Conservation (phyloP, 768 basidiomycete genomes). For the Lentinula raphanica region DNA sequence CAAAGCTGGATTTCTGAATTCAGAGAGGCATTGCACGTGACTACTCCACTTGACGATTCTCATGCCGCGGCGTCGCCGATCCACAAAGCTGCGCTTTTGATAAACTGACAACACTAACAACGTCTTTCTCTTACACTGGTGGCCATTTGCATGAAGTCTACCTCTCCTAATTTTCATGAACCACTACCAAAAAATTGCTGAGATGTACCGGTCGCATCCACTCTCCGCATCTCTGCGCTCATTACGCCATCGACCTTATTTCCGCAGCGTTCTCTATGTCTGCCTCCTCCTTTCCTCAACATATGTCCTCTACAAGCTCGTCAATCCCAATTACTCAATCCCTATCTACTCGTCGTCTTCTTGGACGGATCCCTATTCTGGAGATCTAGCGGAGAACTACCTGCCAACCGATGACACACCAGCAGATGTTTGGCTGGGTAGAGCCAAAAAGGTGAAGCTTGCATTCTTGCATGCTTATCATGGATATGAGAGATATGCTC, state of each 20-base stretch:
- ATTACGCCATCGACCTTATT: constrained; percentile 20
- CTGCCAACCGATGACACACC: constrained; percentile 17
- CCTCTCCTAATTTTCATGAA: not conserved
- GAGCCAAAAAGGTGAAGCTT: constrained; percentile 51
- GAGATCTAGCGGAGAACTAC: constrained; percentile 6
- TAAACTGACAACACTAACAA: not conserved
- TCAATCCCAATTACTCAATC: constrained; percentile 1
- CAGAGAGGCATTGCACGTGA: not conserved
- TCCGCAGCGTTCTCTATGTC: constrained; percentile 27
- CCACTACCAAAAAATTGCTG: not conserved
- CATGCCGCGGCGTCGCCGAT: not conserved
- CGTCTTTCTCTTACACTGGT: not conserved
- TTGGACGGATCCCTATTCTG: constrained; percentile 1
- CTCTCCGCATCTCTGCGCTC: not conserved
- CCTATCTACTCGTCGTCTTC: constrained; percentile 7
- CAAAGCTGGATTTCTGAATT: not conserved
- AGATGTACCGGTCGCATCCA: constrained; percentile 6
- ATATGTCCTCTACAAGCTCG: constrained; percentile 22
- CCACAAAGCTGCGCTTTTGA: not conserved
- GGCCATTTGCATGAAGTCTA: not conserved
- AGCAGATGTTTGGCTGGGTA: constrained; percentile 40
- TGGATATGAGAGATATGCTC: constrained; percentile 58
- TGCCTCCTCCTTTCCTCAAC: constrained; percentile 20
- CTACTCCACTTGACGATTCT: not conserved
- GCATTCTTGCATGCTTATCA: constrained; percentile 67